Base-by-base conservation (phyloP, 805 yeast species). In the Starmerella scarabaei region DNA sequence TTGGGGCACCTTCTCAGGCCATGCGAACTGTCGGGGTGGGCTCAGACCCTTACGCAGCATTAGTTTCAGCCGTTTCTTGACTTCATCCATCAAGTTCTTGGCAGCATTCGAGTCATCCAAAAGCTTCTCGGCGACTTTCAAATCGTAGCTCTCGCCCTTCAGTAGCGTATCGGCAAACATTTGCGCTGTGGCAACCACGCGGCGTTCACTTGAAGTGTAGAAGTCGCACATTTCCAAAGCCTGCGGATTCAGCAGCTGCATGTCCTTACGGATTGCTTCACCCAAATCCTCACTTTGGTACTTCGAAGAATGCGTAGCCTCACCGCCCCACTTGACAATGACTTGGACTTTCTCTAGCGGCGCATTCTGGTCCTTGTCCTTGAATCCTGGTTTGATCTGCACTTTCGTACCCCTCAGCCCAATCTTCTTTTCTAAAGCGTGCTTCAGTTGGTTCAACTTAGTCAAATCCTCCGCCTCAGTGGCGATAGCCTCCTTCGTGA, bases 1-100 rank as follows among this genome's bases (percentile, higher is more conserved):
- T 56, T 91, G 93, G 0, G 98, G 97, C 82, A 91, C 85, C 57
- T 84, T 84, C 16, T 91, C 82, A 1, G 99, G 98, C 99, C 99
- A 91, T 0, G 98, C 82, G 60, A 91, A 91, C 56, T 91, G 95
- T 0, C 93, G 81, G 15, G 98, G 97, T 0, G 97, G 95, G 52
- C 84, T 94, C 40, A 84, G 82, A 2, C 98, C 98, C 60, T 86
- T 91, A 61, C 99, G 73, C 38, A 91, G 66, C 54, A 91, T 66
- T 1, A 97, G 96, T 61, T 91, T 91, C 55, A 91, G 69, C 66
- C 86, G 84, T 73, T 91, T 91, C 62, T 91, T 91, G 29, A 91
- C 99, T 55, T 85, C 82, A 56, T 91, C 99, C 97, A 88, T 91
- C 36, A 84, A 67, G 57, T 84, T 96, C 56, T 91, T 91, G 2